These are phyloP conservation scores for Hordeum pubiflorum DNA, from an alignment of 202 grass and related monocot genomes.

Conservation along the genomic window DNA sequence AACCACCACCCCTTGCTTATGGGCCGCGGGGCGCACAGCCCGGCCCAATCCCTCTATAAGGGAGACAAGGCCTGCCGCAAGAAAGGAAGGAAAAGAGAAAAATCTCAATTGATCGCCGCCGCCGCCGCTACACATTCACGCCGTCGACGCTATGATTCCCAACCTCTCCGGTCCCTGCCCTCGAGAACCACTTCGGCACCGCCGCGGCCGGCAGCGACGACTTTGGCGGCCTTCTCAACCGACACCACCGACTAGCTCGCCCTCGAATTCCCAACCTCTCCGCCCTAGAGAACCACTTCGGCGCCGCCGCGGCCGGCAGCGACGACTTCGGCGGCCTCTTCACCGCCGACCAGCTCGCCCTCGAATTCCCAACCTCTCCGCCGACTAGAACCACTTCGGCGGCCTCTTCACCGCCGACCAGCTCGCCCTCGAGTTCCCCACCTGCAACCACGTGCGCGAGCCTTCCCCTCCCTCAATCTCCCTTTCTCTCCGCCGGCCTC, in stretches of 20 bases:
- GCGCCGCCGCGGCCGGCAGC: background rate
- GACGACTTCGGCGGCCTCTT: background rate
- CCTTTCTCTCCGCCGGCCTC: conserved; percentile 2
- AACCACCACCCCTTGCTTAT: too few relatives aligned
- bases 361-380: background rate
- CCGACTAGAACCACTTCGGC: too few relatives aligned
- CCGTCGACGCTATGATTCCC: conserved; percentile 16
- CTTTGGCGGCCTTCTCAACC: too few relatives aligned
- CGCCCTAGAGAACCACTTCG: conserved; percentile 31
- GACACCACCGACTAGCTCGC: too few relatives aligned
- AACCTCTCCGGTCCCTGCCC: too few relatives aligned
- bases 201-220: too few relatives aligned
- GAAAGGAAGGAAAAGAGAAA: background rate
- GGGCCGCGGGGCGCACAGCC: too few relatives aligned
- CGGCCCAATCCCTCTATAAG: background rate
- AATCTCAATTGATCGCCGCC: conserved; percentile 9
- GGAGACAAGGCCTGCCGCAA: conserved; percentile 9
- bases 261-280: conserved; percentile 18
- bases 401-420: too few relatives aligned
- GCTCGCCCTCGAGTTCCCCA: conserved; percentile 18
- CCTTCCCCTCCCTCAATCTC: background rate
- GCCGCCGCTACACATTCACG: background rate
- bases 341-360: conserved; percentile 4
- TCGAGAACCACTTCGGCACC: too few relatives aligned
- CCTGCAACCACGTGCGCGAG: conserved; percentile 33